phyloP scores from a whole-genome alignment of 768 basidiomycete species.

The Boletus reticuloceps region DNA sequence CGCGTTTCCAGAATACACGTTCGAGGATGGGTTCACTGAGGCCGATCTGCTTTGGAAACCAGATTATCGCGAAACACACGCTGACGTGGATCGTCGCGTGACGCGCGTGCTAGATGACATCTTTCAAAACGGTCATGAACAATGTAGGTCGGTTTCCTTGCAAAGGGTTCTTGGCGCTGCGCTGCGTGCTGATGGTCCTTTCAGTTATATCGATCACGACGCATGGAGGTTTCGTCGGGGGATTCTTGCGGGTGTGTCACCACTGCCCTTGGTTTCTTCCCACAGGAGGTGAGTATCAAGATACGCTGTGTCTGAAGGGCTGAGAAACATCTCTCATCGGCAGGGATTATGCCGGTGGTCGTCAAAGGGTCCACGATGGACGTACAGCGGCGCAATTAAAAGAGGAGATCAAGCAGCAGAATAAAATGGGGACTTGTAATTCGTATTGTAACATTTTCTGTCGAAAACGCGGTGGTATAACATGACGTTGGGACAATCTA shows the following conservation, averaged over 20 bases:
- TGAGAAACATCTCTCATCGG: background rate
- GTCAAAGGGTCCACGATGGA: background rate
- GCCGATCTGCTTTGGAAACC: conserved; percentile 54
- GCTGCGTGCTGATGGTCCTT: background rate
- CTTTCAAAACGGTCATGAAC: background rate
- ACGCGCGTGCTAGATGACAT: background rate
- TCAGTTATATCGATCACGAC: conserved; percentile 64
- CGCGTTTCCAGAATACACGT: conserved; percentile 43
- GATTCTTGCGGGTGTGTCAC: conserved; percentile 47
- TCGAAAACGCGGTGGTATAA: background rate
- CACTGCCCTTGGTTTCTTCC: conserved; percentile 45
- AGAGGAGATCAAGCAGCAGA: background rate
- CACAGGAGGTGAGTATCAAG: conserved; percentile 53
- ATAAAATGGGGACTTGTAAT: background rate
- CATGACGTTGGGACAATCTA: background rate
- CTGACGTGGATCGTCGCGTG: background rate
- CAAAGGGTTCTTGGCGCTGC: background rate
- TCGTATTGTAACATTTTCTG: too few relatives aligned
- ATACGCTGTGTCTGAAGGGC: background rate
- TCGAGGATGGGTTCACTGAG: conserved; percentile 59
- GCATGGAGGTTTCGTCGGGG: conserved; percentile 62
- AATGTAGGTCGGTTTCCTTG: background rate
- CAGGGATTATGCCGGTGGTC: conserved; percentile 1
- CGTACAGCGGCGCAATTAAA: background rate
- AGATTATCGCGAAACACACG: conserved; percentile 4